Percentiles rank a stretch among this genome's conserved stretches.
Evolutionary conservation across 2,329 filamentous ascomycete genomes (phyloP).

Genomic region (Aspergillus latus): DNA sequence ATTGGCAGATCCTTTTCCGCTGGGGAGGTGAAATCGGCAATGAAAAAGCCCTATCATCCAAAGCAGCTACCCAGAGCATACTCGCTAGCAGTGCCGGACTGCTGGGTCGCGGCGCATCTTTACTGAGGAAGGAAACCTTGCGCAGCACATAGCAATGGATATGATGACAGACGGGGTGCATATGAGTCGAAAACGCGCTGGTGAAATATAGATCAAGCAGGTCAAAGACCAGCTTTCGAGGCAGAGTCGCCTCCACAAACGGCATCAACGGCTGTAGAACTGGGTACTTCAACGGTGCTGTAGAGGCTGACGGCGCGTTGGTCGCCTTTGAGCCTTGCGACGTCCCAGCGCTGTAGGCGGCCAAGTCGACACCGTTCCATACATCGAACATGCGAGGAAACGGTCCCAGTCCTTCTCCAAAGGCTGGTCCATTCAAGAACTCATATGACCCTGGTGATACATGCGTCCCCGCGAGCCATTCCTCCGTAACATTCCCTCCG

Average conservation of each 20-base stretch:
- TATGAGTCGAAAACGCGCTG: slow-evolving; percentile 80
- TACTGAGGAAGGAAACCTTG: slow-evolving; percentile 80
- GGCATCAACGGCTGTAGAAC: slow-evolving; percentile 80
- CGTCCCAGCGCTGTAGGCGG: slow-evolving; percentile 44
- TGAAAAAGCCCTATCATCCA: slow-evolving; percentile 85
- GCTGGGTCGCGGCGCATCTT: slow-evolving; percentile 74
- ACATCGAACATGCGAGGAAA: slow-evolving; percentile 32
- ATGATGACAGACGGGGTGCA: slow-evolving; percentile 89
- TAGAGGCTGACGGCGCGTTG: slow-evolving; percentile 43
- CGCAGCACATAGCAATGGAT: slow-evolving; percentile 86
- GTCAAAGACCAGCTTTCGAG: slow-evolving; percentile 78
- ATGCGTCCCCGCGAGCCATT: slow-evolving; percentile 35
- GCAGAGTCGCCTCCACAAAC: slow-evolving; percentile 75
- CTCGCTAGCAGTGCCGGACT: slow-evolving; percentile 84
- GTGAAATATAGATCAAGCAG: slow-evolving; percentile 88
- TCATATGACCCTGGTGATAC: slow-evolving; percentile 36
- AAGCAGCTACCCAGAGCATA: slow-evolving; percentile 96
- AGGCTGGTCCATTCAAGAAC: slow-evolving; percentile 26
- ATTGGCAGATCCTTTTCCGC: slow-evolving; percentile 81
- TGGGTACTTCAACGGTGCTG: slow-evolving; percentile 66
- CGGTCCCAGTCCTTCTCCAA: slow-evolving; percentile 25
- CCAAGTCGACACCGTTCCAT: slow-evolving; percentile 33
- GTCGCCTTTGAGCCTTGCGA: slow-evolving; percentile 56
- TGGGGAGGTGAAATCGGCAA: slow-evolving; percentile 80
- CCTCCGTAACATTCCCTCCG: slow-evolving; percentile 31